Base-by-base conservation (phyloP, 2,329 filamentous ascomycete species). In the Colletotrichum sp. region DNA sequence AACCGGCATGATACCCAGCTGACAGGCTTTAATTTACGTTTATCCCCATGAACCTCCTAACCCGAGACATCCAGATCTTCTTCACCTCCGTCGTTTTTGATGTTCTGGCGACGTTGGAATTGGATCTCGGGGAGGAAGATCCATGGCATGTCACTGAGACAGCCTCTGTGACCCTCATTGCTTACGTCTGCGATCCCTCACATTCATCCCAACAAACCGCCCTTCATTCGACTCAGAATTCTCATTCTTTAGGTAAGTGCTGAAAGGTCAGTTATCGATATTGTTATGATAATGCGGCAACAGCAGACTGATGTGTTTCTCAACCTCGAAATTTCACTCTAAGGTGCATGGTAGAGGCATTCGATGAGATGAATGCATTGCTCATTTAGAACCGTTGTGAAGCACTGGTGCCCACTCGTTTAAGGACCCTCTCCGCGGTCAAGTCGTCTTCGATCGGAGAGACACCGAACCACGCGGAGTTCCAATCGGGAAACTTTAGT, bases 401-500 rank as follows among this genome's bases (percentile, higher is more conserved):
- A 11, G 44, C n/a, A 13, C 11, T 22, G 5, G n/a, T 48, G n/a
- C n/a, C 30, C 44, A 44, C 5, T 30, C 1, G 22, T 30, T 13
- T 2, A n/a, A 15, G 27, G 8, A 2, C 15, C 19, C 7, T 39
- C 5, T 16, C 22, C 8, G 65, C 19, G 55, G 28, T 48, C 13
- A 16, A 30, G 16, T 61, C 13, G 57, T 6, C 2, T 32, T 22
- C 25, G 34, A 44, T 19, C 27, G 52, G 28, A 59, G 15, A 71
- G 19, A 11, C 34, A 12, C 15, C 32, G 36, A 48, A n/a, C 27
- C n/a, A 60, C 22, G 15, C 5, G 57, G 25, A 15, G 6, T 5
- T 57, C n/a, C 16, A 30, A 71, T 59, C 34, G 36, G 55, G 63
- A 16, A 48, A 61, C 7, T 67, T 67, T 27, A 72, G 27, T 72